A percentile compares a stretch with the other conserved stretches of the same genome.
Conservation (phyloP, 1,284 basidiomycete genomes). For the Rhodotorula mucilaginosa region DNA sequence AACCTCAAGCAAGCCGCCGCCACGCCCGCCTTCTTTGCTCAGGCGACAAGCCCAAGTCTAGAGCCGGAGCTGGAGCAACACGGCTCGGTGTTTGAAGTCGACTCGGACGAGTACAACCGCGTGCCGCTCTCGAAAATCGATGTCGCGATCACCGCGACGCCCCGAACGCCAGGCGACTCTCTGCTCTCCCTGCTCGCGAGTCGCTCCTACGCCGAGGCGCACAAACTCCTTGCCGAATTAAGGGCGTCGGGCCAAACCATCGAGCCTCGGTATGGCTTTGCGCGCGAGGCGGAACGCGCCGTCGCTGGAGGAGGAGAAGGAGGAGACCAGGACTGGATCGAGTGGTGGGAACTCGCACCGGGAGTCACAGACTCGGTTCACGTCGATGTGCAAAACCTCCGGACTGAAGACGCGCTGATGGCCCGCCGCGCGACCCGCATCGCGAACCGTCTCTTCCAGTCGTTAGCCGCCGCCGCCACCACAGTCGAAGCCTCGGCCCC, state of each 20-base stretch:
- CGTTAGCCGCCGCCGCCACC: neutral
- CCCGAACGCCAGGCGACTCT: constrained; percentile 20
- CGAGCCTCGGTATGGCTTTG: constrained; percentile 8
- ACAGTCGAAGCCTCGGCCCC: neutral
- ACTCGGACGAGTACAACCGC: constrained; percentile 11
- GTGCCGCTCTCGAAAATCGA: constrained; percentile 32
- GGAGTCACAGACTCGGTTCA: neutral
- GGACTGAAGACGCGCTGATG: neutral
- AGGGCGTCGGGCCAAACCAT: neutral
- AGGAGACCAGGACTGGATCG: constrained; percentile 14
- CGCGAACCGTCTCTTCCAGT: too few relatives aligned
- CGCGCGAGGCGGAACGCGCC: neutral
- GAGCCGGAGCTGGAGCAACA: too few relatives aligned
- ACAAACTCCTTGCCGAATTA: constrained; percentile 7
- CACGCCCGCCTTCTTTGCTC: neutral
- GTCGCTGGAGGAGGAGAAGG: neutral
- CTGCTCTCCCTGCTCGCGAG: constrained; percentile 15
- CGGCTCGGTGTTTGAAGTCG: constrained; percentile 15
- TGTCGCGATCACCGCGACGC: neutral
- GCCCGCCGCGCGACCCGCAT: neutral
- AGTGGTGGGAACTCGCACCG: constrained; percentile 27
- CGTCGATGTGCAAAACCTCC: neutral
- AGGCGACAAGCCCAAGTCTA: neutral
- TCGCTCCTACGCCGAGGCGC: neutral
- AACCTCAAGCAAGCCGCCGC: neutral